These are phyloP conservation scores for Lactarius vividus DNA, from an alignment of 768 basidiomycete genomes.

Conservation along the genomic window DNA sequence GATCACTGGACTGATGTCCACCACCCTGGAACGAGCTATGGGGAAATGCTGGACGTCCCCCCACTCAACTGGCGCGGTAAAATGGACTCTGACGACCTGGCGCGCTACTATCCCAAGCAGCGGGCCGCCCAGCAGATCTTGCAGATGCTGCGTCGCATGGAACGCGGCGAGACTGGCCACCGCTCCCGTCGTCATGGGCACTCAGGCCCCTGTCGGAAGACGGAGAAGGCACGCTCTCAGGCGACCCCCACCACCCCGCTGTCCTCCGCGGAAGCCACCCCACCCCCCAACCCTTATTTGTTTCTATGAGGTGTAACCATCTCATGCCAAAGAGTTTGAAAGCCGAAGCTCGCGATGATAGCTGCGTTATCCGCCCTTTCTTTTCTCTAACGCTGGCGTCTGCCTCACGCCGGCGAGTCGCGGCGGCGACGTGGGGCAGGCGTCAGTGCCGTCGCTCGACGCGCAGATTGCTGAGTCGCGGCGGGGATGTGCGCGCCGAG, in stretches of 20 bases:
- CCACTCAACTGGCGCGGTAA: neutral
- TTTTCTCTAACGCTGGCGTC: slow-evolving; percentile 6
- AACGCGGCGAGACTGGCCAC: neutral
- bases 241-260: neutral
- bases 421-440: slow-evolving; percentile 21
- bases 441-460: slow-evolving; percentile 12
- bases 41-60: slow-evolving; percentile 4
- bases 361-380: slow-evolving; percentile 4
- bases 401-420: slow-evolving; percentile 15
- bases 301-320: neutral
- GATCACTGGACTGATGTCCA: slow-evolving; percentile 10
- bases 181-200: slow-evolving; percentile 1
- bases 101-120: slow-evolving; percentile 8
- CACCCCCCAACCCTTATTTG: neutral
- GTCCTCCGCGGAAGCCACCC: neutral
- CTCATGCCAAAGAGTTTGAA: neutral
- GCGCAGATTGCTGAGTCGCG: slow-evolving; percentile 16
- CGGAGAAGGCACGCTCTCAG: neutral
- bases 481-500: slow-evolving; percentile 13
- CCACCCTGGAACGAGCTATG: neutral
- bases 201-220: neutral
- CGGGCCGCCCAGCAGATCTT: neutral
- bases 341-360: neutral
- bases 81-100: slow-evolving; percentile 1
- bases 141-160: neutral